These are phyloP conservation scores for Daldinia grandis DNA, from an alignment of 495 filamentous ascomycete species.

Conservation along the genomic window DNA sequence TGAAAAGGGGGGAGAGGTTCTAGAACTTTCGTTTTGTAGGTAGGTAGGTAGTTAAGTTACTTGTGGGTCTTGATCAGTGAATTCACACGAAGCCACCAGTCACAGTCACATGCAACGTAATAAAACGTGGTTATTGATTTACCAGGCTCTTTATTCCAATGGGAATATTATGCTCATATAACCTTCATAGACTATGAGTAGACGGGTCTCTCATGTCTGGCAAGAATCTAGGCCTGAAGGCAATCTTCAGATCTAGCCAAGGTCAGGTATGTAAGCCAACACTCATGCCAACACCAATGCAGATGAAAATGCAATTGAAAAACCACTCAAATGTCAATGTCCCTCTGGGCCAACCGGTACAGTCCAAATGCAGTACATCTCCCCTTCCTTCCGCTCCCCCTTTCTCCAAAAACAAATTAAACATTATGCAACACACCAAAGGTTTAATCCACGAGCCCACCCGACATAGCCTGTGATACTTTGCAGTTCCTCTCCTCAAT, in stretches of 20 bases:
- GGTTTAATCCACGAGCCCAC: not conserved
- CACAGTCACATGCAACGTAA: not conserved
- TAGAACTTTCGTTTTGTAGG: too few relatives aligned
- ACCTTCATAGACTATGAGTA: too few relatives aligned
- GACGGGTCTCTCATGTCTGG: not conserved
- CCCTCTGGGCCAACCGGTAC: not conserved
- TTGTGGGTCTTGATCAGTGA: not conserved
- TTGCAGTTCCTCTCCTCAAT: not conserved
- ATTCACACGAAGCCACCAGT: not conserved
- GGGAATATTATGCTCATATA: not conserved
- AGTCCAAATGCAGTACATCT: not conserved
- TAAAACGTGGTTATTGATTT: not conserved
- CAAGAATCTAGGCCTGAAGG: not conserved
- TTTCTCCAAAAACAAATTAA: not conserved
- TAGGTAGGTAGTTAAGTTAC: not conserved
- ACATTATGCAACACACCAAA: not conserved
- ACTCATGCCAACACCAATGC: not conserved
- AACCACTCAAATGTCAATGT: not conserved
- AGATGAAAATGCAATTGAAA: not conserved
- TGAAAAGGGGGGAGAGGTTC: too few relatives aligned
- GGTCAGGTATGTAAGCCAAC: not conserved
- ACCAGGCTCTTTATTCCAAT: not conserved
- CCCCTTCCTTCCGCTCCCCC: not conserved
- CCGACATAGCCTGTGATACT: not conserved
- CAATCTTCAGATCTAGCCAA: not conserved